Base-by-base conservation (phyloP, 2,329 filamentous ascomycete genomes). In the Bipolaris zeicola region DNA sequence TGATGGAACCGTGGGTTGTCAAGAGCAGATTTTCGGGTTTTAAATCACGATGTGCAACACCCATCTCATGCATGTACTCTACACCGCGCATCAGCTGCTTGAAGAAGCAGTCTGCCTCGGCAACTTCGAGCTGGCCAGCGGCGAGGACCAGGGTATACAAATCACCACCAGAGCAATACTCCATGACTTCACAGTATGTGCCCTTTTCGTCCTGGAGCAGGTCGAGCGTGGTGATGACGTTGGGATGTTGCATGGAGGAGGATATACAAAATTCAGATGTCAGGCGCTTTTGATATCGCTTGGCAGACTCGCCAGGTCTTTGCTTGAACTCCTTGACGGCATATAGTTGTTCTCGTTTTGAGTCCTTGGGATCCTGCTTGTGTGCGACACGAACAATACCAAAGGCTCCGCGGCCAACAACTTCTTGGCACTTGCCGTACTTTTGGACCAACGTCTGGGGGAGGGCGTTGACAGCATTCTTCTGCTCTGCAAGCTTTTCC, bases 31-130 rank as follows among this genome's bases (percentile, higher is more conserved):
- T 99, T 77, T 99, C 95, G 0, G 95, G 95, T 77, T 99, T 99
- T 43, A 99, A 80, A 70, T 99, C 95, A 60, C 95, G 90, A 76
- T 99, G 95, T 11, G 95, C 94, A 24, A 99, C 95, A 54, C 95
- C 95, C 95, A 98, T 99, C 74, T 98, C 94, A 78, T 99, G 95
- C 81, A 99, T 92, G 76, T 99, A 99, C 78, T 98, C 94, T 50
- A 99, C 95, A 60, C 95, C 95, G 55, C 95, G 91, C 94, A 99
- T 98, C 78, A 98, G 88, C 78, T 99, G 95, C 80, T 98, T 96
- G 83, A 99, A 99, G 77, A 95, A 96, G 79, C 95, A 99, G 76
- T 99, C 95, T 58, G 95, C 94, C 78, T 99, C 95, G 58, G 87
- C 83, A 28, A 96, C 91, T 75, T 95, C 93, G 18, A 99, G 87